Evolutionary conservation across 2,329 filamentous ascomycete species (phyloP).

Genomic region (Xylaria hypoxylon): DNA sequence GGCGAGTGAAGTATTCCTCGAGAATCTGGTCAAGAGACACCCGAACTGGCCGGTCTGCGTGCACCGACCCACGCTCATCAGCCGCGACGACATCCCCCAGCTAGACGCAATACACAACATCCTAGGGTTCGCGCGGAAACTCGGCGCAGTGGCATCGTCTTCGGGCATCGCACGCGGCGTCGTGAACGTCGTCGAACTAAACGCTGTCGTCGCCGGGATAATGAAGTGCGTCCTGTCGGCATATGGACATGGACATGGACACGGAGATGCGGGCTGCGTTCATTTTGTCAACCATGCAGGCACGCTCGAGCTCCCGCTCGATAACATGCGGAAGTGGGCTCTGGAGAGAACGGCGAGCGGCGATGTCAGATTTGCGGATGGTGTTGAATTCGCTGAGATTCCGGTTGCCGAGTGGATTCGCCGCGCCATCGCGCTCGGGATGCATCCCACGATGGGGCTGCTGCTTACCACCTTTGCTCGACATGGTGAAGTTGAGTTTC

Average conservation of each 20-base stretch:
- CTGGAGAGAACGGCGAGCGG: neutral
- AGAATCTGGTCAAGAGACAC: slow-evolving; percentile 41
- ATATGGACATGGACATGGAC: too few relatives aligned
- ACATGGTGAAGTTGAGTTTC: slow-evolving; percentile 10
- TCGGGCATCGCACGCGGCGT: neutral
- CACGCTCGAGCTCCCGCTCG: neutral
- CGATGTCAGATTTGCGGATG: neutral
- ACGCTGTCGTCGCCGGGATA: slow-evolving; percentile 15
- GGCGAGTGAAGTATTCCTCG: slow-evolving; percentile 54
- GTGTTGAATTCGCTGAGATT: neutral
- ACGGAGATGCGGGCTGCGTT: neutral
- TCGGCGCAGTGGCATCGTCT: neutral
- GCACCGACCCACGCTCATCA: slow-evolving; percentile 46
- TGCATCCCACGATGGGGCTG: slow-evolving; percentile 39
- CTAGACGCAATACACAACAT: neutral
- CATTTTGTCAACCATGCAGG: slow-evolving; percentile 8
- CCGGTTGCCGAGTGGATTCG: neutral
- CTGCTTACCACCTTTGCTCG: slow-evolving; percentile 16
- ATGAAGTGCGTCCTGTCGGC: slow-evolving; percentile 15
- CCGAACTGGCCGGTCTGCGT: slow-evolving; percentile 46
- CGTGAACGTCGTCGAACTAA: neutral
- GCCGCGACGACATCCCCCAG: slow-evolving; percentile 14
- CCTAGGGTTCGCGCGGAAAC: slow-evolving; percentile 1
- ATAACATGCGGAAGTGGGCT: slow-evolving; percentile 1
- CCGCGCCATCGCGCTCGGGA: slow-evolving; percentile 28